Evolutionary conservation across 306 rosid species (phyloP).

Genomic region (Potentilla sterilis): DNA sequence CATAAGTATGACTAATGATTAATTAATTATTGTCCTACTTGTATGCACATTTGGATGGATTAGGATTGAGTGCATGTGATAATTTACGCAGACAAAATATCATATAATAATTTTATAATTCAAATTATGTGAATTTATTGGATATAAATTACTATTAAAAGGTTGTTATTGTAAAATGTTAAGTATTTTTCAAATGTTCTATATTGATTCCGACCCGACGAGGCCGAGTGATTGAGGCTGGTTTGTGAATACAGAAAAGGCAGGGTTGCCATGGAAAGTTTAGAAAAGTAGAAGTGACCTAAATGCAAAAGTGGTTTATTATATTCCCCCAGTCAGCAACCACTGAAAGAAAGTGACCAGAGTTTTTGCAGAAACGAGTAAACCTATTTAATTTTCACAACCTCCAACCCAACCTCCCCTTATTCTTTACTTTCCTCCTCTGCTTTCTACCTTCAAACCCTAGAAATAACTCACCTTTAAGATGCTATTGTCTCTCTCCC

Average conservation of each 20-base stretch:
- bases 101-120: too few species aligned
- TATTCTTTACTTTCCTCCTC: constrained; percentile 67
- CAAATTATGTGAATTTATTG: too few species aligned
- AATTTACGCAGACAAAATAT: not conserved
- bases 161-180: too few species aligned
- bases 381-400: constrained; percentile 69
- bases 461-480: constrained; percentile 36
- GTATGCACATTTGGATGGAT: not conserved
- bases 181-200: too few species aligned
- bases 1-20: not conserved
- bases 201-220: too few species aligned
- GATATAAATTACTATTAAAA: too few species aligned
- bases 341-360: constrained; percentile 49
- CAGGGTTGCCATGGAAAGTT: constrained; percentile 14
- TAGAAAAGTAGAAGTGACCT: constrained; percentile 15
- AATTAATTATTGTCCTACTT: not conserved
- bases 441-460: constrained; percentile 60
- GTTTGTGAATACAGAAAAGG: too few species aligned
- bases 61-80: not conserved
- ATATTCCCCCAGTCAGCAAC: constrained; percentile 51
- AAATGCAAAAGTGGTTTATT: constrained; percentile 35
- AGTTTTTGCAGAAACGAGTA: constrained; percentile 45
- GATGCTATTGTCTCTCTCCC: constrained; percentile 48
- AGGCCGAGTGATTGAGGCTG: too few species aligned
- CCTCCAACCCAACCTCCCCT: constrained; percentile 53